These are phyloP conservation scores for Rhynchospora breviuscula DNA, from an alignment of 176 grass and related monocot genomes.

Conservation along the genomic window DNA sequence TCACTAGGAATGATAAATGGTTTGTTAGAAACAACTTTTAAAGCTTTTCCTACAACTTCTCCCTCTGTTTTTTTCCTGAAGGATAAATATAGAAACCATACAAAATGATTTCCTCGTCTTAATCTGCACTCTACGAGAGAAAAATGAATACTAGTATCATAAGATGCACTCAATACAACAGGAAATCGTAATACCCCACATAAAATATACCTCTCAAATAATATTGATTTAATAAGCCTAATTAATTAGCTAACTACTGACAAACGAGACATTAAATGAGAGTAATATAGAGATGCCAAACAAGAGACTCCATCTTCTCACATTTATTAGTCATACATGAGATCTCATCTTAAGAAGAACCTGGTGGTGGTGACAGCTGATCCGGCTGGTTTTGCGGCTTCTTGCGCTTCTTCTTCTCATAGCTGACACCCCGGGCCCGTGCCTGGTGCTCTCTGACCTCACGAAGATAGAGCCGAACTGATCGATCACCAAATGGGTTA, in stretches of 20 bases:
- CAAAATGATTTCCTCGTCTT: not conserved
- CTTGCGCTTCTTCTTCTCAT: conserved; percentile 99
- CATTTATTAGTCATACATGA: conserved; percentile 26
- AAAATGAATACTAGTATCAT: not conserved
- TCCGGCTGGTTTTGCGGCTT: conserved; percentile 44
- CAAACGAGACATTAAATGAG: conserved; percentile 26
- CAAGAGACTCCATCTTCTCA: not conserved
- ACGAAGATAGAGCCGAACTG: conserved; percentile 85
- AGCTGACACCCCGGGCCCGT: conserved; percentile 76
- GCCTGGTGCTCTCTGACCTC: conserved; percentile 92
- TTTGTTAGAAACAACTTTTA: not conserved
- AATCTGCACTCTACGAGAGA: not conserved
- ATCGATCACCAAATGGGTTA: conserved; percentile 77
- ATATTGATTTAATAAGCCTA: not conserved
- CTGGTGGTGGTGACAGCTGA: conserved; percentile 12
- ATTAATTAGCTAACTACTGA: not conserved
- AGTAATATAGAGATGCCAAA: conserved; percentile 10
- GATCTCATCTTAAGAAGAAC: conserved; percentile 28
- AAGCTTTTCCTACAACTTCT: not conserved
- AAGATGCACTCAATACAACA: not conserved
- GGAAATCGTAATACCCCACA: conserved; percentile 3
- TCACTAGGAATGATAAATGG: not conserved
- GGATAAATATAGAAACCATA: not conserved
- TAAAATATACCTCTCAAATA: conserved; percentile 23
- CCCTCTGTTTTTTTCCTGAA: not conserved